Evolutionary conservation across 768 basidiomycete species (phyloP), one percentile per base, ranked within the genome.

Genomic region (Hortiboletus flavorubellus): DNA sequence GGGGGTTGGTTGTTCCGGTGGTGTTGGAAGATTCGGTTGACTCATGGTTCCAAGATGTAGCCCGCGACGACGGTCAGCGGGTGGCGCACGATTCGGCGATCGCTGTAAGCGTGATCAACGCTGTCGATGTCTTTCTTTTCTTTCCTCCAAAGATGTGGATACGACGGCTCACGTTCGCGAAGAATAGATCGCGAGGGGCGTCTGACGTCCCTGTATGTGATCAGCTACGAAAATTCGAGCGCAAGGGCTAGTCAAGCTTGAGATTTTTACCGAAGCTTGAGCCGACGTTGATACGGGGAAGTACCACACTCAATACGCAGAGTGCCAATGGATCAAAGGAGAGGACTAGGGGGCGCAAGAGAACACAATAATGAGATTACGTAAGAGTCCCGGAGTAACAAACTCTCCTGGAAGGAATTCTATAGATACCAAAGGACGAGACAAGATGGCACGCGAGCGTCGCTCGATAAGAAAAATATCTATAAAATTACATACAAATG

Each of bases 11-110:
- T 56, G 68, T 29, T 58, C 60, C 4, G 55, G 55, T 38, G 70
- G 62, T 14, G 64, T 63, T 34, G 70, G 64, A 45, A 59, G 61
- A 58, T 53, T 63, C 15, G 55, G 53, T 53, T 72, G 57, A 41
- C 52, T 72, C 69, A 70, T 70, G 10, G 29, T 41, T 33, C 31
- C 15, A 8, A 33, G 15, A 21, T 23, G 39, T 44, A 41, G 30
- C n/a, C n/a, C 15, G 34, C 34, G 21, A n/a, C 7, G 26, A 58
- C 12, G 18, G 47, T 53, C 23, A 31, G 40, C 21, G n/a, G 37
- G 42, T 56, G 45, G n/a, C 39, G 9, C 21, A 34, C 35, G 38
- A 45, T 34, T 34, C 26, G 30, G 23, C 5, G 42, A 14, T 34
- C n/a, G 18, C 56, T 38, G 14, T 46, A 29, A 18, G 16, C 40